Evolutionary conservation across 2,329 filamentous ascomycete genomes (phyloP).

Genomic region (Aureobasidium sp.): DNA sequence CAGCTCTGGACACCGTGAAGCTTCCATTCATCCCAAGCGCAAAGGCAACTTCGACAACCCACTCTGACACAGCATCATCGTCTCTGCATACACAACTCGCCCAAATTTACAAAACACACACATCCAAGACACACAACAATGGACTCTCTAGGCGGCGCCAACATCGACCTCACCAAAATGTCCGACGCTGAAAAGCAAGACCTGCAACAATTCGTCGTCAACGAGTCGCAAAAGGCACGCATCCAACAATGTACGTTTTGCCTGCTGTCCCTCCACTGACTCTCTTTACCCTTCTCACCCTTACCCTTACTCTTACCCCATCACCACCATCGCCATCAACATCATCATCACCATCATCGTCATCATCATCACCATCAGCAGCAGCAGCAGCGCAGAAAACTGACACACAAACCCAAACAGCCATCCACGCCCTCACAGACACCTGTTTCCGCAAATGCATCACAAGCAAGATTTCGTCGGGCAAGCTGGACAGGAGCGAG

Average conservation of each 20-base stretch:
- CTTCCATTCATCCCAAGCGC: neutral
- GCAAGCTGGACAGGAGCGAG: slow-evolving; percentile 68
- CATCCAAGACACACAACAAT: slow-evolving; percentile 19
- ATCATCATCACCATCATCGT: no score
- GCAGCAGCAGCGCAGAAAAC: no score
- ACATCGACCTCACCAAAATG: slow-evolving; percentile 64
- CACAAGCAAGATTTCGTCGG: slow-evolving; percentile 62
- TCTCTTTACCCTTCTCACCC: no score
- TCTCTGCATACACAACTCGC: neutral
- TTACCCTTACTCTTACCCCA: no score
- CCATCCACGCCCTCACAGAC: slow-evolving; percentile 62
- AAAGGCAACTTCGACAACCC: neutral
- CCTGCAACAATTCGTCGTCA: slow-evolving; percentile 76
- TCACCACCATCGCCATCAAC: no score
- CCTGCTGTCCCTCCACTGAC: no score
- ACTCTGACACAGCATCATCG: neutral
- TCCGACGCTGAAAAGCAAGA: slow-evolving; percentile 78
- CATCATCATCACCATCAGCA: no score
- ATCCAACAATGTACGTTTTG: slow-evolving; percentile 45
- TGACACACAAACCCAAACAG: slow-evolving; percentile 23
- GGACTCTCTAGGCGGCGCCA: slow-evolving; percentile 34
- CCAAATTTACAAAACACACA: neutral
- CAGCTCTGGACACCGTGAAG: neutral
- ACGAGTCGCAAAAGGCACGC: slow-evolving; percentile 77
- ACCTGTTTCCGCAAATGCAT: slow-evolving; percentile 96